Evolutionary conservation across 768 basidiomycete genomes (phyloP).

Genomic region (Mycena galericulata): DNA sequence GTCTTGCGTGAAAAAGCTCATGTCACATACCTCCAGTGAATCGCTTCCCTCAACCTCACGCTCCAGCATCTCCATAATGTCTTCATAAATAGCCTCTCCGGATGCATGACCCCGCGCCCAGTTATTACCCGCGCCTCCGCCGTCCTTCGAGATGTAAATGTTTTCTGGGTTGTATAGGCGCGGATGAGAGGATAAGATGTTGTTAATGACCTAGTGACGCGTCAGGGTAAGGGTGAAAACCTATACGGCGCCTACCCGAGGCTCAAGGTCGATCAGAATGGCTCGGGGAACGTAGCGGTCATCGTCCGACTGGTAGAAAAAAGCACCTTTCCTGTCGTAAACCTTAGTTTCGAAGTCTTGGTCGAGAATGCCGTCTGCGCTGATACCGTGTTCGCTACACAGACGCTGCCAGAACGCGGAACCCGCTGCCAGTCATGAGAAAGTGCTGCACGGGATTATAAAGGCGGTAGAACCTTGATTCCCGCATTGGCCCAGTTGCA

Average conservation of each 20-base stretch:
- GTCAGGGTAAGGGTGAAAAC: conserved; percentile 20
- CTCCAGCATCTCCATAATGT: conserved; percentile 99
- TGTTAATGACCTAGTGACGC: conserved; percentile 90
- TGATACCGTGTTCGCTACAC: conserved; percentile 98
- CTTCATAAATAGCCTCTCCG: conserved; percentile 93
- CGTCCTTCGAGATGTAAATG: conserved; percentile 95
- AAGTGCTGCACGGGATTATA: conserved; percentile 23
- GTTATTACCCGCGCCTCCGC: conserved; percentile 99
- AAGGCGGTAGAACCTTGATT: conserved; percentile 76
- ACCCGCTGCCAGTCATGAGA: conserved; percentile 72
- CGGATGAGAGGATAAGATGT: conserved; percentile 91
- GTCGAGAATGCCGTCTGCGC: conserved; percentile 92
- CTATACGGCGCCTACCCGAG: conserved; percentile 80
- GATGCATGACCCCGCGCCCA: conserved; percentile 96
- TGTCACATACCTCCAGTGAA: conserved; percentile 89
- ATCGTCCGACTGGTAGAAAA: conserved; percentile 99
- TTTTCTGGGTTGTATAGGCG: conserved; percentile 98
- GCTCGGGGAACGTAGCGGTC: conserved; percentile 99
- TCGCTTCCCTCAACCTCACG: conserved; percentile 98
- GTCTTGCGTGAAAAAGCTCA: neutral
- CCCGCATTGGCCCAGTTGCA: conserved; percentile 89
- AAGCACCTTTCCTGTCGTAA: conserved; percentile 98
- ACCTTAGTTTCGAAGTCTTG: conserved; percentile 97
- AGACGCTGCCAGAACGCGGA: conserved; percentile 98
- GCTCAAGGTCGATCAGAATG: conserved; percentile 96